Evolutionary conservation across 768 basidiomycete genomes (phyloP).

Genomic region (Lactifluus pinguis): DNA sequence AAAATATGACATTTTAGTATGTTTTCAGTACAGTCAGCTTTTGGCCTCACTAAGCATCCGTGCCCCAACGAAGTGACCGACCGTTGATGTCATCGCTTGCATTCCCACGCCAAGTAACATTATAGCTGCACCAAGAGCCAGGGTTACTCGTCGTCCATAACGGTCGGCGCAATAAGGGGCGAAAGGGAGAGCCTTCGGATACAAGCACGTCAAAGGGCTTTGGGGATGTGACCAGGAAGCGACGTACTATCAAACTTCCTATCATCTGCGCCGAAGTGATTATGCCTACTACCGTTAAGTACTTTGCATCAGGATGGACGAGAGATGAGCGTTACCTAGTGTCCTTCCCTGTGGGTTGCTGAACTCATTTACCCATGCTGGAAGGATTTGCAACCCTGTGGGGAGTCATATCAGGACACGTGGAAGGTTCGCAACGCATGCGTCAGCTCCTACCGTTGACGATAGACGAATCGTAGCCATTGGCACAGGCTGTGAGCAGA

Average conservation of each 20-base stretch:
- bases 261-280: slow-evolving; percentile 59
- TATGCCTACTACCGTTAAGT: slow-evolving; percentile 33
- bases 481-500: slow-evolving; percentile 54
- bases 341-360: slow-evolving; percentile 40
- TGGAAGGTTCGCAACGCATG: neutral
- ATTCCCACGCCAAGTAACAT: slow-evolving; percentile 57
- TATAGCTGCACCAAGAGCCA: slow-evolving; percentile 52
- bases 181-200: slow-evolving; percentile 45
- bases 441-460: slow-evolving; percentile 36
- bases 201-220: neutral
- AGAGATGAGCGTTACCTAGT: slow-evolving; percentile 31
- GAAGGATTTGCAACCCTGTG: slow-evolving; percentile 57
- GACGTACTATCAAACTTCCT: slow-evolving; percentile 41
- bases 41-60: slow-evolving; percentile 41
- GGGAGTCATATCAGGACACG: neutral
- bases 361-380: slow-evolving; percentile 53
- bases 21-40: neutral
- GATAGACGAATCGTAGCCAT: slow-evolving; percentile 63
- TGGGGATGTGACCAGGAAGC: neutral
- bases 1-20: neutral
- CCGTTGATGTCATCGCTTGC: slow-evolving; percentile 39
- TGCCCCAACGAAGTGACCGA: slow-evolving; percentile 47
- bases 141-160: slow-evolving; percentile 49
- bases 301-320: neutral
- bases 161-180: slow-evolving; percentile 52